A percentile compares a stretch with the other conserved stretches of the same genome.
Evolutionary conservation across 805 yeast genomes (phyloP).

Genomic region (Ogataea philodendri): DNA sequence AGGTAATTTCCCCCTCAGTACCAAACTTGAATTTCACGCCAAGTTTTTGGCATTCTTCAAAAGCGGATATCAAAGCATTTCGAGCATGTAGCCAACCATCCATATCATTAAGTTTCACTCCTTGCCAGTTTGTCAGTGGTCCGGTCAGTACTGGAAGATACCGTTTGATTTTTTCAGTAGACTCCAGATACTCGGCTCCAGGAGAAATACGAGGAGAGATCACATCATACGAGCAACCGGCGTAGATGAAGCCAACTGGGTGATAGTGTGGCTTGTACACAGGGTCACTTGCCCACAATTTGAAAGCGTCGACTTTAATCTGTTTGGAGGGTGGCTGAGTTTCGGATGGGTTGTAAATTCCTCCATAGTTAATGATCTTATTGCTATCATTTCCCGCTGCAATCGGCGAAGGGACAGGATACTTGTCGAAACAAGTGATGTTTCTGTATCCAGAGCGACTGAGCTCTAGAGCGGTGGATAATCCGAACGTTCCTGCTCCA

Average conservation of each 20-base stretch:
- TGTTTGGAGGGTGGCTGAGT: not conserved
- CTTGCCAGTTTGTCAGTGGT: conserved; percentile 11
- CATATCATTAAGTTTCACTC: conserved; percentile 25
- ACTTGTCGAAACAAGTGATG: conserved; percentile 9
- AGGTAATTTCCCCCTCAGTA: conserved; percentile 10
- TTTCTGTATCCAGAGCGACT: conserved; percentile 6
- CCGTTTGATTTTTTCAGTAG: conserved; percentile 20
- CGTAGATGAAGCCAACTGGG: conserved; percentile 14
- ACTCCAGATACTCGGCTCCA: conserved; percentile 20
- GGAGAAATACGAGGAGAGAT: conserved; percentile 27
- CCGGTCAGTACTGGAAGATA: conserved; percentile 15
- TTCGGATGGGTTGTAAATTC: conserved; percentile 3
- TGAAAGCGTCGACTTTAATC: conserved; percentile 6
- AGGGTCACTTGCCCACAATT: conserved; percentile 9
- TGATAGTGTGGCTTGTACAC: conserved; percentile 10
- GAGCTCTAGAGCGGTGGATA: conserved; percentile 10
- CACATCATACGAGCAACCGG: conserved; percentile 28
- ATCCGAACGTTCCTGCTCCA: conserved; percentile 13
- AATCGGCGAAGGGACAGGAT: conserved; percentile 14
- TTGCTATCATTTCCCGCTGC: conserved; percentile 15
- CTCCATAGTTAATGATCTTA: conserved; percentile 11
- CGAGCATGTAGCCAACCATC: conserved; percentile 34
- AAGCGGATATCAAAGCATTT: conserved; percentile 27
- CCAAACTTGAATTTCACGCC: conserved; percentile 24
- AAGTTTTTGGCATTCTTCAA: conserved; percentile 15